These are phyloP conservation scores for Albatrellus sp. DNA, from an alignment of 1,284 basidiomycete species.

Conservation along the genomic window DNA sequence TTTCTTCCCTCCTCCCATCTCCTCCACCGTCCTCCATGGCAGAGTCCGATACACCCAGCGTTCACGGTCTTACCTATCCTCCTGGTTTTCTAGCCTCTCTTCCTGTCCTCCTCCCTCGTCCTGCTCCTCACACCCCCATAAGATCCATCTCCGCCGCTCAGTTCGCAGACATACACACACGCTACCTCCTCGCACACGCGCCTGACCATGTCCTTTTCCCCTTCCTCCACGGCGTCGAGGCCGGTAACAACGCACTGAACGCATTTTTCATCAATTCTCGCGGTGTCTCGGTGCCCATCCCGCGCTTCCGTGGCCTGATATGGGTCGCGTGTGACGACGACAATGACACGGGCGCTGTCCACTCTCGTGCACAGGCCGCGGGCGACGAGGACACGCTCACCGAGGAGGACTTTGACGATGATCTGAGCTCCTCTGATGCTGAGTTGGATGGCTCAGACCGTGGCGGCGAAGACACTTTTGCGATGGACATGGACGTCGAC, in stretches of 20 bases:
- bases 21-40: not conserved
- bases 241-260: constrained; percentile 64
- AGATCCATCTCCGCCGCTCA: constrained; percentile 40
- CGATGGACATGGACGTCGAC: constrained; percentile 19
- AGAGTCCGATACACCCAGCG: not conserved
- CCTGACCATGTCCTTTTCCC: constrained; percentile 73
- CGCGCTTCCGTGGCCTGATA: constrained; percentile 47
- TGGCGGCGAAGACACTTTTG: constrained; percentile 15
- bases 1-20: too few species aligned
- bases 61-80: constrained; percentile 34
- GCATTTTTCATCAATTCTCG: constrained; percentile 50
- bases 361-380: not conserved
- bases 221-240: constrained; percentile 75
- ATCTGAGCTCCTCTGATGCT: not conserved
- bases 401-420: not conserved
- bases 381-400: not conserved
- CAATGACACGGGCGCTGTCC: constrained; percentile 8
- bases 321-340: constrained; percentile 69
- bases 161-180: constrained; percentile 50
- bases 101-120: constrained; percentile 25
- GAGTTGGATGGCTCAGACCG: not conserved
- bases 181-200: constrained; percentile 53
- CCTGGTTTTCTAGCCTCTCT: constrained; percentile 24
- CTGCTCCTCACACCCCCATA: constrained; percentile 27
- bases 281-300: constrained; percentile 14